phyloP scores from a whole-genome alignment of 2,329 filamentous ascomycete genomes.

The Capronia coronata region DNA sequence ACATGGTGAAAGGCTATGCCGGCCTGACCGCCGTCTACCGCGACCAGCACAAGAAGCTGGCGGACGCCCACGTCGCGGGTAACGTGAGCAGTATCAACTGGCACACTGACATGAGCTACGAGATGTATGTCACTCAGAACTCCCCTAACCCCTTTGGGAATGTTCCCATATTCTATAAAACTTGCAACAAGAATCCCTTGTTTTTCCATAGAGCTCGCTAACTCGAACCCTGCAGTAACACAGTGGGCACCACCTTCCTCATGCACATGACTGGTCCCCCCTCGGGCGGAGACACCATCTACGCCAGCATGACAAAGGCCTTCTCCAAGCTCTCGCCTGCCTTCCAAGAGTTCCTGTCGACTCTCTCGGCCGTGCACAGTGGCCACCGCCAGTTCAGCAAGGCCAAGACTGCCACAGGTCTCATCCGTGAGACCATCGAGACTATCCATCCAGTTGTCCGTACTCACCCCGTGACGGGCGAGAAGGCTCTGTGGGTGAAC shows the following conservation, averaged over 20 bases:
- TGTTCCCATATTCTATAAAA: no score
- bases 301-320: conserved; percentile 10
- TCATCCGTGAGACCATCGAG: conserved; percentile 11
- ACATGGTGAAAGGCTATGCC: conserved; percentile 26
- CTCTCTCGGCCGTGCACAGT: not conserved
- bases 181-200: no score
- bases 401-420: no score
- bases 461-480: conserved; percentile 28
- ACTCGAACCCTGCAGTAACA: not conserved
- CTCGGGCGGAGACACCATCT: not conserved
- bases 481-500: not conserved
- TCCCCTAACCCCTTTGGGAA: no score
- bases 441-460: conserved; percentile 31
- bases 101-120: conserved; percentile 30
- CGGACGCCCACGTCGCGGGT: not conserved
- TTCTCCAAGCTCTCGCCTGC: conserved; percentile 24
- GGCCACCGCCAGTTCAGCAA: no score
- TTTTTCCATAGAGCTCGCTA: no score
- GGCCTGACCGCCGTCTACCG: not conserved
- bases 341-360: conserved; percentile 9
- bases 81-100: conserved; percentile 33
- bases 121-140: no score
- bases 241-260: not conserved
- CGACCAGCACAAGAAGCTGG: not conserved
- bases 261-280: not conserved